phyloP scores from a whole-genome alignment of 345 rosid species.

The Dimocarpus longan region DNA sequence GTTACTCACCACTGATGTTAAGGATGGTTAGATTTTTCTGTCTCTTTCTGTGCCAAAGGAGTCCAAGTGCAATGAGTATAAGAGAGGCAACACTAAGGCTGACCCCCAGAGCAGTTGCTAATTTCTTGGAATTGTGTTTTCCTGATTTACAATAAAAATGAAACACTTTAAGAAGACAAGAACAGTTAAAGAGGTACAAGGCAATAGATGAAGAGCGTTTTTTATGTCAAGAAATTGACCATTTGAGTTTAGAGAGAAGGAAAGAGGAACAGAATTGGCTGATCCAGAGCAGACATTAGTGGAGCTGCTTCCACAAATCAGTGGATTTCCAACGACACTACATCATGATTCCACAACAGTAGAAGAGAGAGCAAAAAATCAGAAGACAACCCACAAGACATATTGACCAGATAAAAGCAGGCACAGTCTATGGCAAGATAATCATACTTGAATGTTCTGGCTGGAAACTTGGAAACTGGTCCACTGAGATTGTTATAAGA shows the following conservation, averaged over 20 bases:
- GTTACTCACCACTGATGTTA: constrained; percentile 54
- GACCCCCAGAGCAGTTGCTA: constrained; percentile 73
- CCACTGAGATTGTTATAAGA: constrained; percentile 95
- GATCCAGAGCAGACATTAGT: constrained; percentile 66
- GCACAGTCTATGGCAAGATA: constrained; percentile 11
- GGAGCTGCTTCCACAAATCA: constrained; percentile 67
- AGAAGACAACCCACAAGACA: constrained; percentile 8
- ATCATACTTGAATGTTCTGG: constrained; percentile 78
- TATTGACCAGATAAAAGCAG: constrained; percentile 1
- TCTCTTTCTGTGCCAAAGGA: constrained; percentile 61
- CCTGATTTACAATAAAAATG: constrained; percentile 26
- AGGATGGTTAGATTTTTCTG: constrained; percentile 44
- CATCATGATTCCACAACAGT: constrained; percentile 28
- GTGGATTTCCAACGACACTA: constrained; percentile 81
- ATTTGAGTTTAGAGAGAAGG: constrained; percentile 50
- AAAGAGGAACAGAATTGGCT: constrained; percentile 47
- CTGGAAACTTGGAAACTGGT: constrained; percentile 73
- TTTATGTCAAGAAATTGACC: constrained; percentile 37
- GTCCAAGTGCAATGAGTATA: constrained; percentile 46
- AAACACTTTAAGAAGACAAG: constrained; percentile 3
- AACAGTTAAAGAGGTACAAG: neutral
- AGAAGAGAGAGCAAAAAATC: constrained; percentile 6
- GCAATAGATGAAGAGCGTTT: neutral
- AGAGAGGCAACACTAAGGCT: constrained; percentile 57
- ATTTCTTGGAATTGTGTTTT: constrained; percentile 57